Percentiles rank a stretch among this genome's conserved stretches.
These are phyloP conservation scores for Rosa multiflora DNA, from an alignment of 306 rosid genomes.

Conservation along the genomic window DNA sequence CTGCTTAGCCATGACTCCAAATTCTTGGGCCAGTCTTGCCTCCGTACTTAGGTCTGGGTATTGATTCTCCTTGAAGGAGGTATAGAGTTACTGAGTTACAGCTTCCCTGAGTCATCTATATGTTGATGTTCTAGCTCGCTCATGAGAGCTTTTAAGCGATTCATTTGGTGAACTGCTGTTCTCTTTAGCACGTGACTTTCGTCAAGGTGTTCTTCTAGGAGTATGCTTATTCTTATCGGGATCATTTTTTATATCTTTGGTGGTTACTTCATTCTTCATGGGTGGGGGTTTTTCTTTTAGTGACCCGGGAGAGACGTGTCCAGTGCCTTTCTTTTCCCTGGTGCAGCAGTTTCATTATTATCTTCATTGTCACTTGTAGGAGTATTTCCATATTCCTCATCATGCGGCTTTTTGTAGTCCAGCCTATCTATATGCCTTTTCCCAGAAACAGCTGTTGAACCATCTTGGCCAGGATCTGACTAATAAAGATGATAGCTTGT, in stretches of 20 bases:
- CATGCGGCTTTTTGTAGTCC: conserved; percentile 95
- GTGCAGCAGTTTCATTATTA: conserved; percentile 39
- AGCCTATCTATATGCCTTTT: conserved; percentile 68
- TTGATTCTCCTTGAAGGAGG: conserved; percentile 77
- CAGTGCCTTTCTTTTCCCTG: conserved; percentile 26
- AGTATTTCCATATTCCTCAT: conserved; percentile 65
- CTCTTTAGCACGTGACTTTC: conserved; percentile 38
- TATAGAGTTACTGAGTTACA: conserved; percentile 61
- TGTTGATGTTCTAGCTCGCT: conserved; percentile 43
- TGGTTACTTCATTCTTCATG: conserved; percentile 42
- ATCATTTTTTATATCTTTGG: conserved; percentile 22
- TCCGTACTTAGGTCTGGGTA: conserved; percentile 72
- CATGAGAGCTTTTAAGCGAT: conserved; percentile 40
- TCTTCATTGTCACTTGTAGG: conserved; percentile 80
- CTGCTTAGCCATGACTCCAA: conserved; percentile 66
- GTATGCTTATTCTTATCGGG: conserved; percentile 24
- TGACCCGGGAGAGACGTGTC: conserved; percentile 28
- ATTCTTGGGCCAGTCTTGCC: conserved; percentile 77
- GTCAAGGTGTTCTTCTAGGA: conserved; percentile 41
- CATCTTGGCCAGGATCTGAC: conserved; percentile 54
- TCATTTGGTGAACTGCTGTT: conserved; percentile 38
- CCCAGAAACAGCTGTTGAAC: conserved; percentile 43
- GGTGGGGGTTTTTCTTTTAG: conserved; percentile 31
- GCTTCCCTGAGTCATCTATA: conserved; percentile 65
- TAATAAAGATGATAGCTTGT: conserved; percentile 55